Percentiles rank a stretch among this genome's conserved stretches.
Evolutionary conservation across 371 early-diverging fungal genomes (phyloP).

Genomic region (Massospora cicadina): DNA sequence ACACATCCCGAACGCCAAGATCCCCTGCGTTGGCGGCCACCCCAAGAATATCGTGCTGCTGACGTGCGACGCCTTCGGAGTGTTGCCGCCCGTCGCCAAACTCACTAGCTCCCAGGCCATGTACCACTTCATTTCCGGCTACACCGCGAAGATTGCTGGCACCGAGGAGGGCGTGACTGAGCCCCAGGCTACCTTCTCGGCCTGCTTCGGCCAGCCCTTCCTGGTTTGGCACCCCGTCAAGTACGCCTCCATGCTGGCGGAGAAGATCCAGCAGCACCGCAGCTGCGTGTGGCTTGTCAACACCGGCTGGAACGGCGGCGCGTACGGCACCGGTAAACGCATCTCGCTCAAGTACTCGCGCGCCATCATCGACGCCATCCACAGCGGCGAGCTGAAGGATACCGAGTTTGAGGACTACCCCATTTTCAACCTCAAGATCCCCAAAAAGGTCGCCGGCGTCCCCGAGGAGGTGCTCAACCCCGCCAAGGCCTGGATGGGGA

Average conservation of each 20-base stretch:
- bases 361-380: slow-evolving; percentile 92
- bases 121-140: slow-evolving; percentile 94
- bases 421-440: slow-evolving; percentile 73
- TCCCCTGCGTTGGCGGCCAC: slow-evolving; percentile 85
- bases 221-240: slow-evolving; percentile 90
- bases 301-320: slow-evolving; percentile 96
- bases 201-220: slow-evolving; percentile 95
- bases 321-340: slow-evolving; percentile 76
- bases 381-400: slow-evolving; percentile 70
- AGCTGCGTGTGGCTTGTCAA: slow-evolving; percentile 93
- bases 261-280: slow-evolving; percentile 78
- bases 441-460: slow-evolving; percentile 51
- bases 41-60: slow-evolving; percentile 92
- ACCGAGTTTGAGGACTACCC: slow-evolving; percentile 65
- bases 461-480: slow-evolving; percentile 81
- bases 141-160: slow-evolving; percentile 87
- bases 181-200: slow-evolving; percentile 87
- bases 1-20: slow-evolving; percentile 88
- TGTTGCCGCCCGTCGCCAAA: slow-evolving; percentile 87
- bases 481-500: slow-evolving; percentile 62
- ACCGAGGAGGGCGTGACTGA: slow-evolving; percentile 93
- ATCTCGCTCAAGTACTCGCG: slow-evolving; percentile 91
- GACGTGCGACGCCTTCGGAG: slow-evolving; percentile 96
- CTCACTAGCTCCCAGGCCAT: slow-evolving; percentile 81
- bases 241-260: slow-evolving; percentile 92